These are phyloP conservation scores for Penicillium crystallinum DNA, from an alignment of 495 filamentous ascomycete species.

Conservation along the genomic window DNA sequence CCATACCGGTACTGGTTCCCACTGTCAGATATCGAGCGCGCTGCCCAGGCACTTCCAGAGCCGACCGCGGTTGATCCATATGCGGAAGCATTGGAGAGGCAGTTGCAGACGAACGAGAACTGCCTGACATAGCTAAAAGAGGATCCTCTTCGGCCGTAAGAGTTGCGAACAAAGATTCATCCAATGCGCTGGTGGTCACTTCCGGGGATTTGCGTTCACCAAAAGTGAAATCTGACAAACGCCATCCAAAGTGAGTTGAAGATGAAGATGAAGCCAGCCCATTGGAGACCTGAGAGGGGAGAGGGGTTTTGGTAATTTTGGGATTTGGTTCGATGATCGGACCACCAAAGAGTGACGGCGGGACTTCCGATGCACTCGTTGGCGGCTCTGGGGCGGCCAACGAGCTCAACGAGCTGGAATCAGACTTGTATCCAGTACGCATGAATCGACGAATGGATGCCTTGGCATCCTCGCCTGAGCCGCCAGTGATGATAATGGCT, in stretches of 20 bases:
- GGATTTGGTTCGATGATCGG: slow-evolving; percentile 11
- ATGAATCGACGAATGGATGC: slow-evolving; percentile 50
- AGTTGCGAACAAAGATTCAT: slow-evolving; percentile 66
- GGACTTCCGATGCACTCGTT: not conserved
- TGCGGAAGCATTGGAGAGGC: slow-evolving; percentile 50
- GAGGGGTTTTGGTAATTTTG: slow-evolving; percentile 9
- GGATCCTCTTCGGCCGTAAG: slow-evolving; percentile 74
- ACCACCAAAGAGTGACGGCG: slow-evolving; percentile 37
- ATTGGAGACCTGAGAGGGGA: slow-evolving; percentile 29
- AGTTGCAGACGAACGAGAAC: slow-evolving; percentile 53
- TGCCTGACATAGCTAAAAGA: slow-evolving; percentile 50
- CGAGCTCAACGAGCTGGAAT: slow-evolving; percentile 12
- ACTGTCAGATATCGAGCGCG: slow-evolving; percentile 75
- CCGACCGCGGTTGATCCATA: slow-evolving; percentile 40
- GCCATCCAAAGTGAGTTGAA: slow-evolving; percentile 48
- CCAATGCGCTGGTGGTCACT: slow-evolving; percentile 70
- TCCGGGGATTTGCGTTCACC: slow-evolving; percentile 46
- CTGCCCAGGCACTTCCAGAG: slow-evolving; percentile 67
- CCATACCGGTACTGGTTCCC: slow-evolving; percentile 71
- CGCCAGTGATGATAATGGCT: slow-evolving; percentile 69
- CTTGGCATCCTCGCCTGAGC: slow-evolving; percentile 50
- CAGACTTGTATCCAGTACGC: slow-evolving; percentile 14
- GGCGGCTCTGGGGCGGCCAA: slow-evolving; percentile 6
- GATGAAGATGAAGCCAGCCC: slow-evolving; percentile 4
- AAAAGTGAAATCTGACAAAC: slow-evolving; percentile 52